These are phyloP conservation scores for Voacanga thouarsii DNA, from an alignment of 257 asterid species.

Conservation along the genomic window DNA sequence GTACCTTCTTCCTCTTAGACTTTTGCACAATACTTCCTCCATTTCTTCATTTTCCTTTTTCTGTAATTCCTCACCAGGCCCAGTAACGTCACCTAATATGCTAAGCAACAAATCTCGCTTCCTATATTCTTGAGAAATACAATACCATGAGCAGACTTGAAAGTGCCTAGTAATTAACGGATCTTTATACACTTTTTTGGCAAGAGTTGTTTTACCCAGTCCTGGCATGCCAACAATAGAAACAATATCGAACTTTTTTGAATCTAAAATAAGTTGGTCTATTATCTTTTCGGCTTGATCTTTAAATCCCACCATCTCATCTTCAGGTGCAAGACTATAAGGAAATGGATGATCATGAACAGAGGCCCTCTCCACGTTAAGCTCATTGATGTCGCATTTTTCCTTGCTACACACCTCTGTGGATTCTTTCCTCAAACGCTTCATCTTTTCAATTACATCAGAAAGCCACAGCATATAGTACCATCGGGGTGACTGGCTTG, in stretches of 20 bases:
- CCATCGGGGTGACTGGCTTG: no score
- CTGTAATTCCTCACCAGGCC: no score
- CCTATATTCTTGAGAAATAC: background rate
- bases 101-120: background rate
- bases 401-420: no score
- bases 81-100: background rate
- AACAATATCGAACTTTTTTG: background rate
- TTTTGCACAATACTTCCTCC: background rate
- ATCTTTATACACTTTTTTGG: background rate
- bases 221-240: background rate
- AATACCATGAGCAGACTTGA: background rate
- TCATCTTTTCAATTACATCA: no score
- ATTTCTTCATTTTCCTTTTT: background rate
- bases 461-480: no score
- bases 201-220: background rate
- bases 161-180: background rate
- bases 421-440: no score
- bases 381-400: no score
- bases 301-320: background rate
- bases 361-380: no score
- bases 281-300: background rate
- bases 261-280: background rate
- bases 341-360: no score
- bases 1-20: background rate
- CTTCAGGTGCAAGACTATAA: no score